phyloP scores from a whole-genome alignment of 345 rosid genomes.

The Heritiera fomes region DNA sequence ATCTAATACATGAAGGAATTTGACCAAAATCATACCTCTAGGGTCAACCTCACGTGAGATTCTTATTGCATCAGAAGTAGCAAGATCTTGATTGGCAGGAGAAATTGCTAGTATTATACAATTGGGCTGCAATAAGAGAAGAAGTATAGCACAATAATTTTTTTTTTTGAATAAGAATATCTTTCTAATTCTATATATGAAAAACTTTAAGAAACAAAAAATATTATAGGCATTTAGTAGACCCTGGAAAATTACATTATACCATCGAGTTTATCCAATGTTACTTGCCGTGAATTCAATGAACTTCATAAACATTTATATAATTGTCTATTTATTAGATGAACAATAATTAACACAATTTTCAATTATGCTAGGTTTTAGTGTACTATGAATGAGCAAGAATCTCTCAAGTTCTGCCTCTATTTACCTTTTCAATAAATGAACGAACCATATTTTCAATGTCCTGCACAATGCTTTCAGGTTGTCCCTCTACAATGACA shows the following conservation, averaged over 20 bases:
- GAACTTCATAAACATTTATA: background rate
- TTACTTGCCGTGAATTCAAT: background rate
- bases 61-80: conserved; percentile 96
- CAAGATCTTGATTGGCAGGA: conserved; percentile 99
- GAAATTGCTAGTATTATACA: conserved; percentile 93
- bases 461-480: conserved; percentile 82
- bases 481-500: conserved; percentile 78
- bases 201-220: background rate
- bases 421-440: conserved; percentile 82
- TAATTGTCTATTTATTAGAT: background rate
- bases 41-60: conserved; percentile 98
- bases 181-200: background rate
- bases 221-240: background rate
- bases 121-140: conserved; percentile 70
- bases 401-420: conserved; percentile 6
- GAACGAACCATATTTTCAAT: conserved; percentile 89
- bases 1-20: background rate
- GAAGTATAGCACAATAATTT: conserved; percentile 7
- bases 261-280: background rate
- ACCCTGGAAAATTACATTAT: background rate
- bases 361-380: background rate
- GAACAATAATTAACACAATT: conserved; percentile 1
- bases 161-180: conserved; percentile 19
- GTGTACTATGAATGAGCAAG: background rate
- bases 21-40: conserved; percentile 51